Conservation (phyloP, 31 red algal genomes). For the Endocladia muricata region DNA sequence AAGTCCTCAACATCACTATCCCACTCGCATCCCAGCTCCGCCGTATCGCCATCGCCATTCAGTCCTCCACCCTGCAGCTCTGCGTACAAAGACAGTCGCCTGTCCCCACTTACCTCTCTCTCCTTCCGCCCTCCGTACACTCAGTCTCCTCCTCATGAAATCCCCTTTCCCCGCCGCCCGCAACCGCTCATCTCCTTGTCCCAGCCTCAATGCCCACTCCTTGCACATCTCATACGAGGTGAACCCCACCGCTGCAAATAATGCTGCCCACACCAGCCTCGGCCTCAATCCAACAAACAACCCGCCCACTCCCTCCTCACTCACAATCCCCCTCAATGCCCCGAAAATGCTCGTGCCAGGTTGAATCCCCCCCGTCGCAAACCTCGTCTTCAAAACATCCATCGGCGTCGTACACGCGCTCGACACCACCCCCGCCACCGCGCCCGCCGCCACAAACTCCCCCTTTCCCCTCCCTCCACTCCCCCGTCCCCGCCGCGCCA, state of each 20-base stretch:
- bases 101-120: not conserved
- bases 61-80: not conserved
- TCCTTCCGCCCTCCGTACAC: not conserved
- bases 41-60: too few relatives aligned
- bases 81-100: constrained; percentile 1
- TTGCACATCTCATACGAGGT: constrained; percentile 87
- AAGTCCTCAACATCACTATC: too few relatives aligned
- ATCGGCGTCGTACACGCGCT: constrained; percentile 87
- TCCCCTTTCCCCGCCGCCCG: not conserved
- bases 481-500: constrained; percentile 12
- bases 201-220: constrained; percentile 41
- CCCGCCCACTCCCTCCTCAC: constrained; percentile 61
- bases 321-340: constrained; percentile 42
- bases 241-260: constrained; percentile 91
- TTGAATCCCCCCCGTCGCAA: constrained; percentile 51
- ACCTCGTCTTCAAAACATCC: constrained; percentile 93
- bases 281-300: constrained; percentile 81
- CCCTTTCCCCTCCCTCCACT: not conserved
- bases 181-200: not conserved
- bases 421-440: constrained; percentile 71
- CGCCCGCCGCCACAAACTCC: constrained; percentile 76
- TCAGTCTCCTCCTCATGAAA: not conserved
- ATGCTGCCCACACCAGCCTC: constrained; percentile 78
- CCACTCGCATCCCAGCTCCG: too few relatives aligned
- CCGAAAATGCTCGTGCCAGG: constrained; percentile 46